Percentiles rank a stretch among this genome's conserved stretches.
phyloP scores from a whole-genome alignment of 2,329 filamentous ascomycete species.

The Thielaviopsis punctulata region DNA sequence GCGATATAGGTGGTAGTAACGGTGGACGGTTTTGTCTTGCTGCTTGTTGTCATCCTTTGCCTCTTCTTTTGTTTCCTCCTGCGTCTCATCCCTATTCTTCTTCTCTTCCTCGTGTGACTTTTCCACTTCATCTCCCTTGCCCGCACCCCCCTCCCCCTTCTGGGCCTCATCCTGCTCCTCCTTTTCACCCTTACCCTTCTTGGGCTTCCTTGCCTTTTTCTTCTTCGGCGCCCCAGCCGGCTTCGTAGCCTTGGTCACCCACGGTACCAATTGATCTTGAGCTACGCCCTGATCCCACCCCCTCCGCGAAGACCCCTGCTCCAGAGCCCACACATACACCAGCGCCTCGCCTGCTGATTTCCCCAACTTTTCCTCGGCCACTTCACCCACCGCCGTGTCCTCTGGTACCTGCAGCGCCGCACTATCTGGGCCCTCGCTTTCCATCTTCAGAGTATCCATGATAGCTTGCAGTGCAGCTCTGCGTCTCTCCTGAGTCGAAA shows the following conservation, averaged over 20 bases:
- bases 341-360: conserved; percentile 42
- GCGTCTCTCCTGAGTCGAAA: conserved; percentile 61
- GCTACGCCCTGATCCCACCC: conserved; percentile 73
- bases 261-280: conserved; percentile 91
- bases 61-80: background rate
- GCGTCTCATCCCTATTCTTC: background rate
- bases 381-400: conserved; percentile 2
- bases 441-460: conserved; percentile 42
- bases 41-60: background rate
- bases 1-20: conserved; percentile 88
- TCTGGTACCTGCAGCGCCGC: conserved; percentile 5
- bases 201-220: background rate
- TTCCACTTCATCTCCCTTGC: conserved; percentile 2
- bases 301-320: conserved; percentile 70
- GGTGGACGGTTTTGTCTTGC: conserved; percentile 48
- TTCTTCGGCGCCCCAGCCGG: background rate
- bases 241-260: conserved; percentile 48
- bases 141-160: background rate
- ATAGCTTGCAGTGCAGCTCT: conserved; percentile 55
- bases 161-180: background rate
- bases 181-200: background rate
- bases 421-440: conserved; percentile 16
- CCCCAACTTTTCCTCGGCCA: background rate
- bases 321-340: conserved; percentile 88
- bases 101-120: background rate